Evolutionary conservation across 805 yeast genomes (phyloP).

Genomic region (Starmerella sirachaensis): DNA sequence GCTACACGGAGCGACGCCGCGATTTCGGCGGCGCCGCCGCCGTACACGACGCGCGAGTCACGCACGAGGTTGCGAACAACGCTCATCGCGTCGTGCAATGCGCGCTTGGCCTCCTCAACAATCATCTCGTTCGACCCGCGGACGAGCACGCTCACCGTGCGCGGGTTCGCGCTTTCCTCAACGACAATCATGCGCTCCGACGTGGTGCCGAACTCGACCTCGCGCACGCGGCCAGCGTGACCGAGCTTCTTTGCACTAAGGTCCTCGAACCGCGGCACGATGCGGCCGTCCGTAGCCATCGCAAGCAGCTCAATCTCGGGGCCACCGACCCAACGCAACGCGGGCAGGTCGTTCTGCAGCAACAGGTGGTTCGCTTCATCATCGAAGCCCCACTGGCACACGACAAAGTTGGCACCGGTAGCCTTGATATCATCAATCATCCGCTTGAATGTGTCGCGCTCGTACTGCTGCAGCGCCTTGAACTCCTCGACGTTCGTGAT

Average conservation of each 20-base stretch:
- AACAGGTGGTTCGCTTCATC: slow-evolving; percentile 95
- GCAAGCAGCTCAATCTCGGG: slow-evolving; percentile 92
- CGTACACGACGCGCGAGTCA: slow-evolving; percentile 92
- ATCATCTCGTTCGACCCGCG: slow-evolving; percentile 98
- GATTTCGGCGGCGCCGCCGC: slow-evolving; percentile 98
- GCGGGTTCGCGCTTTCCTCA: slow-evolving; percentile 42
- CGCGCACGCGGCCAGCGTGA: slow-evolving; percentile 70
- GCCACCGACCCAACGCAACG: slow-evolving; percentile 99
- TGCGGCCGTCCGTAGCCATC: slow-evolving; percentile 93
- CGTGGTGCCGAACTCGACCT: slow-evolving; percentile 91
- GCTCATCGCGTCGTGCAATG: slow-evolving; percentile 90
- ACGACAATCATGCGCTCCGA: slow-evolving; percentile 91
- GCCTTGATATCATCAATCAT: slow-evolving; percentile 81
- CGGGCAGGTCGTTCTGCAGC: slow-evolving; percentile 78
- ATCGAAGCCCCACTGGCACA: slow-evolving; percentile 99
- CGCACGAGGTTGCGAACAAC: slow-evolving; percentile 91
- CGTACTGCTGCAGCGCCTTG: slow-evolving; percentile 79
- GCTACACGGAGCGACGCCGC: slow-evolving; percentile 84
- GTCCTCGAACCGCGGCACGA: slow-evolving; percentile 95
- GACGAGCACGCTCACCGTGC: slow-evolving; percentile 83
- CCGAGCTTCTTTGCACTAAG: slow-evolving; percentile 73
- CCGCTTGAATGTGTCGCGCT: slow-evolving; percentile 75
- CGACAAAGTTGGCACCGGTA: slow-evolving; percentile 90
- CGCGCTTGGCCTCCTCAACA: slow-evolving; percentile 92
- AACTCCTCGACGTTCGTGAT: slow-evolving; percentile 91